These are phyloP conservation scores for Ophiosphaerella korrae DNA, from an alignment of 2,329 filamentous ascomycete species.

Conservation along the genomic window DNA sequence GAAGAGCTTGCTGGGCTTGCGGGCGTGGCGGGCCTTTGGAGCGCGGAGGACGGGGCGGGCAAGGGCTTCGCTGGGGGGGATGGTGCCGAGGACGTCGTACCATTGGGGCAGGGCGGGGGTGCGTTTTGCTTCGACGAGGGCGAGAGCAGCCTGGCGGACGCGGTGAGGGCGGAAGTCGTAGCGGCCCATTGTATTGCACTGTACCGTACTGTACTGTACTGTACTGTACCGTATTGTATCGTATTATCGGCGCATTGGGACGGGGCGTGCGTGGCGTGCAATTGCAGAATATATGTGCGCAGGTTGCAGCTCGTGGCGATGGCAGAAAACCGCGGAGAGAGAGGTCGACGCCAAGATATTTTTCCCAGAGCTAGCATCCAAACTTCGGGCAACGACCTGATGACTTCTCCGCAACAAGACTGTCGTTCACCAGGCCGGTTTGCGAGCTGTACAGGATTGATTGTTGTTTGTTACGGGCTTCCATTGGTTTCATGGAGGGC, in stretches of 20 bases:
- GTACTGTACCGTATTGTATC: too few species aligned
- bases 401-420: too few species aligned
- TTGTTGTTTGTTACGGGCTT: slow-evolving; percentile 20
- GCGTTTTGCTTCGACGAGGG: slow-evolving; percentile 54
- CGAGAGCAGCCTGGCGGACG: slow-evolving; percentile 58
- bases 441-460: too few species aligned
- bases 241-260: too few species aligned
- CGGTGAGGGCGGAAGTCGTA: slow-evolving; percentile 58
- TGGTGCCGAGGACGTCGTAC: slow-evolving; percentile 61
- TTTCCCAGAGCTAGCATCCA: slow-evolving; percentile 15
- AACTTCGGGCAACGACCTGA: neutral
- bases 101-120: slow-evolving; percentile 56
- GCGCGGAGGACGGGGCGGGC: slow-evolving; percentile 60
- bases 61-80: slow-evolving; percentile 65
- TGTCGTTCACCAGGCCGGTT: too few species aligned
- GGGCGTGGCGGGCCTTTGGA: slow-evolving; percentile 46
- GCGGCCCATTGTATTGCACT: slow-evolving; percentile 53
- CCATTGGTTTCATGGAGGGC: slow-evolving; percentile 23
- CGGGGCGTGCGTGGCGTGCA: too few species aligned
- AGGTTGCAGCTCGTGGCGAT: neutral
- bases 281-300: too few species aligned
- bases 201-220: too few species aligned
- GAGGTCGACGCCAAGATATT: slow-evolving; percentile 12
- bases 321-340: slow-evolving; percentile 44
- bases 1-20: slow-evolving; percentile 76